Evolutionary conservation across 331 rosid species (phyloP).

Genomic region (Arachis monticola): DNA sequence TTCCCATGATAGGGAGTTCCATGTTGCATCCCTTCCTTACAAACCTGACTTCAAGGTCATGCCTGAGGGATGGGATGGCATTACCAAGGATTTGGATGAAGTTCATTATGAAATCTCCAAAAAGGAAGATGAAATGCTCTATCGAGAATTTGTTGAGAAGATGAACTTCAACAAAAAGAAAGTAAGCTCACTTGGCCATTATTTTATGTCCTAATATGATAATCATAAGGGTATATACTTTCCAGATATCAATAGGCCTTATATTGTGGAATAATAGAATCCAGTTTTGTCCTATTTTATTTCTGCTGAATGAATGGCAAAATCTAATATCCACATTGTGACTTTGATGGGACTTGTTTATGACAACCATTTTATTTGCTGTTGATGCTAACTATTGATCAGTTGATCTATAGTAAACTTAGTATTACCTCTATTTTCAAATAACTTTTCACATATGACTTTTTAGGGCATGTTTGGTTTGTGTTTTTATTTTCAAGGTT

Average conservation of each 20-base stretch:
- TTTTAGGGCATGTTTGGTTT: too few species aligned
- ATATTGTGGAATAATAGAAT: background rate
- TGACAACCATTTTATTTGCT: background rate
- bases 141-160: constrained; percentile 78
- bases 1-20: constrained; percentile 94
- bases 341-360: constrained; percentile 17
- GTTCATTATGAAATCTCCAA: constrained; percentile 91
- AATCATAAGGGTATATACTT: background rate
- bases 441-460: too few species aligned
- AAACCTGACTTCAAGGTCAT: constrained; percentile 96
- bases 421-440: background rate
- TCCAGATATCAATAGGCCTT: background rate
- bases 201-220: constrained; percentile 22
- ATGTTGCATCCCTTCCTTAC: constrained; percentile 92
- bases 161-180: constrained; percentile 91
- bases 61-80: constrained; percentile 99
- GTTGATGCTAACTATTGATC: background rate
- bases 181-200: constrained; percentile 55
- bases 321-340: background rate
- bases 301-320: background rate
- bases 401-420: background rate
- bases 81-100: constrained; percentile 86
- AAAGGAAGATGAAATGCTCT: constrained; percentile 89
- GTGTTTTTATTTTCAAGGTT: too few species aligned
- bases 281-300: background rate